phyloP scores from a whole-genome alignment of 345 rosid genomes.

The Aquilaria sinensis region DNA sequence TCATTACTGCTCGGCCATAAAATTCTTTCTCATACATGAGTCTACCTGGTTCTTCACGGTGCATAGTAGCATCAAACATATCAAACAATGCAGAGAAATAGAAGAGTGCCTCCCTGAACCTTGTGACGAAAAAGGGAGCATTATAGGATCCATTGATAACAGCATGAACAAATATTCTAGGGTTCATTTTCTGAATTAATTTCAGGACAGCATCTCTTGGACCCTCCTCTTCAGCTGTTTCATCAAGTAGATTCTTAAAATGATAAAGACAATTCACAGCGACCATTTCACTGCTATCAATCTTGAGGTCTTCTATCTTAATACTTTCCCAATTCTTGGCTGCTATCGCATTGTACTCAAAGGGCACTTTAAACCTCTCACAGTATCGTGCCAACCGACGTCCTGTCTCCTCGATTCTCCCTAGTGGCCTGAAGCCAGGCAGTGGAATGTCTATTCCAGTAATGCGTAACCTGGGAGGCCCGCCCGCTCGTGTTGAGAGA shows the following conservation, averaged over 20 bases:
- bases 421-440: constrained; percentile 62
- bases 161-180: constrained; percentile 44
- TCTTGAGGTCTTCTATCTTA: constrained; percentile 55
- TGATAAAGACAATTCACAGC: constrained; percentile 50
- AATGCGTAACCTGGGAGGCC: constrained; percentile 63
- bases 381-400: constrained; percentile 60
- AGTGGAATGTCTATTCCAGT: constrained; percentile 88
- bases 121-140: constrained; percentile 68
- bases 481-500: constrained; percentile 32
- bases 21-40: constrained; percentile 52
- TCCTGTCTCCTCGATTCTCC: constrained; percentile 68
- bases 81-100: constrained; percentile 66
- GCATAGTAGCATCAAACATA: constrained; percentile 41
- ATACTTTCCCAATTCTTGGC: constrained; percentile 69
- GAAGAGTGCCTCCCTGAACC: constrained; percentile 75
- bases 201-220: constrained; percentile 51
- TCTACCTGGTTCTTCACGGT: constrained; percentile 46
- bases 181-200: constrained; percentile 57
- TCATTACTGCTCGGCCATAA: constrained; percentile 56
- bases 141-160: constrained; percentile 55
- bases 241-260: constrained; percentile 50
- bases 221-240: constrained; percentile 49
- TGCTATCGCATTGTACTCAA: constrained; percentile 59
- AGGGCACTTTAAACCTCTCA: constrained; percentile 61
- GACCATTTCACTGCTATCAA: constrained; percentile 43